Percentiles rank a stretch among this genome's conserved stretches.
Evolutionary conservation across 768 basidiomycete genomes (phyloP).

Genomic region (Tulasnella sp.): DNA sequence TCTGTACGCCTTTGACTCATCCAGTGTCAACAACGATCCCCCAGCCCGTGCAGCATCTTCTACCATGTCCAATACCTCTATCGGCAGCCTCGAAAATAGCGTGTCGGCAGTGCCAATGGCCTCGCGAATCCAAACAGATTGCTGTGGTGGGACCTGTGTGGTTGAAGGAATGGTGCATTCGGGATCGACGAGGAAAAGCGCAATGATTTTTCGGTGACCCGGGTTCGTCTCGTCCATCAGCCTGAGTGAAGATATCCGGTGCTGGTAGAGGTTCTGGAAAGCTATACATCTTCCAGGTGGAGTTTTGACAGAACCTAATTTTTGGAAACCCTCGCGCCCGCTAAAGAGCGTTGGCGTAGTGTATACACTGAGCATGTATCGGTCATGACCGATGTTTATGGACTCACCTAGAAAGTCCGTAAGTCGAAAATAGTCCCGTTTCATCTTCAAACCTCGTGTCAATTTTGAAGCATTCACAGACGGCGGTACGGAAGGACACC

Average conservation of each 20-base stretch:
- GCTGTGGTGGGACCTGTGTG: constrained; percentile 43
- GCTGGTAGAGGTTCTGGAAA: constrained; percentile 54
- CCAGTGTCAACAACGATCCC: background rate
- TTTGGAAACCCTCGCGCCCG: constrained; percentile 30
- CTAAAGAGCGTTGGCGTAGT: background rate
- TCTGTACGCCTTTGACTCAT: constrained; percentile 6
- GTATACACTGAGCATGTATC: background rate
- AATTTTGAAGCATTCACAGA: constrained; percentile 23
- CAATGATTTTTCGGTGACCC: constrained; percentile 40
- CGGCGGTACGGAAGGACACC: constrained; percentile 2
- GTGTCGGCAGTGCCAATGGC: constrained; percentile 27
- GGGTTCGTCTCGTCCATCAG: constrained; percentile 37
- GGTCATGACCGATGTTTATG: background rate
- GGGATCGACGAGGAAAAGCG: constrained; percentile 44
- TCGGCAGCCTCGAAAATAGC: background rate
- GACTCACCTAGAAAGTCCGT: background rate
- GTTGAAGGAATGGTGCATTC: constrained; percentile 37
- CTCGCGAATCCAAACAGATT: constrained; percentile 39
- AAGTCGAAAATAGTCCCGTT: background rate
- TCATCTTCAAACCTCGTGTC: background rate
- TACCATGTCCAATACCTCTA: background rate
- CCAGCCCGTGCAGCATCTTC: background rate
- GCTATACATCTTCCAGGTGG: constrained; percentile 36
- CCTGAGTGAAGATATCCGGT: constrained; percentile 35
- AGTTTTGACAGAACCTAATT: constrained; percentile 36